Percentiles rank a stretch among this genome's conserved stretches.
Conservation (phyloP, 176 grass and related monocot genomes). For the Carex pumila region DNA sequence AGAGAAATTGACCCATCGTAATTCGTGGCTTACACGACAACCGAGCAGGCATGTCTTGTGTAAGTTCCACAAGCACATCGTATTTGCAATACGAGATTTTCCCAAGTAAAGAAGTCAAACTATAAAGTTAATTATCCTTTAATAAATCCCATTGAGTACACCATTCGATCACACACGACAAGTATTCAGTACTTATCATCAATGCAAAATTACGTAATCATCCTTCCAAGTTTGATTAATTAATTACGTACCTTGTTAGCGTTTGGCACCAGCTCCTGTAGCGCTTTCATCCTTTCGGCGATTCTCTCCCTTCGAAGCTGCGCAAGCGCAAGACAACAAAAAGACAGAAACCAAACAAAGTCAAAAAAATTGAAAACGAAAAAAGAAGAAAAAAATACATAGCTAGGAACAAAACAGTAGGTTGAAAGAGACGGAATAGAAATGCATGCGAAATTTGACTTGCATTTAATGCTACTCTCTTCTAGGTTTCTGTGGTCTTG, state of each 20-base stretch:
- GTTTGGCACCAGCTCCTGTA: slow-evolving; percentile 83
- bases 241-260: slow-evolving; percentile 63
- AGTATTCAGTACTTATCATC: neutral
- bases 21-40: slow-evolving; percentile 19
- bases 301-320: slow-evolving; percentile 98
- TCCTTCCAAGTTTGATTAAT: neutral
- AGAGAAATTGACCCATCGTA: slow-evolving; percentile 3
- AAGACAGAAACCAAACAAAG: slow-evolving; percentile 3
- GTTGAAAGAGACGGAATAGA: slow-evolving; percentile 3
- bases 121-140: neutral
- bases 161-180: neutral
- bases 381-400: neutral
- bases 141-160: neutral
- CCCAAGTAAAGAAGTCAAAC: slow-evolving; percentile 10
- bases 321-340: slow-evolving; percentile 19
- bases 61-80: slow-evolving; percentile 17
- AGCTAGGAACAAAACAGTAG: neutral
- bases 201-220: neutral
- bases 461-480: slow-evolving; percentile 17
- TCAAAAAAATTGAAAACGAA: neutral
- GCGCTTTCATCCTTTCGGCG: slow-evolving; percentile 95
- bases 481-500: slow-evolving; percentile 3
- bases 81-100: slow-evolving; percentile 4
- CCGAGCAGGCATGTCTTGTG: slow-evolving; percentile 22
- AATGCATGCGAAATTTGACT: slow-evolving; percentile 17